These are phyloP conservation scores for Cladosporium sp. DNA, from an alignment of 2,329 filamentous ascomycete species.

Conservation along the genomic window DNA sequence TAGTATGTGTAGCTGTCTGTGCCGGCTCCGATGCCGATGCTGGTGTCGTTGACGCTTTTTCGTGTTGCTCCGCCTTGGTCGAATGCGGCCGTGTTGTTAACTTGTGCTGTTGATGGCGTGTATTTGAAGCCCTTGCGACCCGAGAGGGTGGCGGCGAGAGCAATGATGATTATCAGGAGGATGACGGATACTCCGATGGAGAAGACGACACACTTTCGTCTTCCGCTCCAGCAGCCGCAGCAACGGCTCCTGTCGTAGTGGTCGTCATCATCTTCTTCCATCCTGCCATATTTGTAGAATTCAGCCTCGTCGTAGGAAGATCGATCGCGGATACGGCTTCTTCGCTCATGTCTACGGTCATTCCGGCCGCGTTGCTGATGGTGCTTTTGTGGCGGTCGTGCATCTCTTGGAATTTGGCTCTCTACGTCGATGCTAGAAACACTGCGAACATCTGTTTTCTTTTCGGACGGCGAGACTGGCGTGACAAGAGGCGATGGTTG, in stretches of 20 bases:
- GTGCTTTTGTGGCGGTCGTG: background rate
- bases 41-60: constrained; percentile 23
- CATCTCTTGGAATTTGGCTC: background rate
- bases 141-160: constrained; percentile 24
- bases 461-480: background rate
- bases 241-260: background rate
- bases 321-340: background rate
- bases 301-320: constrained; percentile 8
- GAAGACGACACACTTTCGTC: constrained; percentile 24
- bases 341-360: background rate
- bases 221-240: constrained; percentile 15
- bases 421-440: background rate
- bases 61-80: constrained; percentile 26
- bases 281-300: constrained; percentile 7
- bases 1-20: constrained; percentile 30
- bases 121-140: constrained; percentile 23
- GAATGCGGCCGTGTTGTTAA: constrained; percentile 29
- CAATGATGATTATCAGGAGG: constrained; percentile 17
- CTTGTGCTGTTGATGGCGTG: constrained; percentile 25
- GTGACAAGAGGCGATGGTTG: constrained; percentile 3
- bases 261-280: background rate
- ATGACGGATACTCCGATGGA: constrained; percentile 18
- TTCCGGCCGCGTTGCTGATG: background rate
- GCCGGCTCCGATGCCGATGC: constrained; percentile 22
- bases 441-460: background rate